Conservation (phyloP, 2,329 filamentous ascomycete species). For the Emmonsiellopsis sp. region DNA sequence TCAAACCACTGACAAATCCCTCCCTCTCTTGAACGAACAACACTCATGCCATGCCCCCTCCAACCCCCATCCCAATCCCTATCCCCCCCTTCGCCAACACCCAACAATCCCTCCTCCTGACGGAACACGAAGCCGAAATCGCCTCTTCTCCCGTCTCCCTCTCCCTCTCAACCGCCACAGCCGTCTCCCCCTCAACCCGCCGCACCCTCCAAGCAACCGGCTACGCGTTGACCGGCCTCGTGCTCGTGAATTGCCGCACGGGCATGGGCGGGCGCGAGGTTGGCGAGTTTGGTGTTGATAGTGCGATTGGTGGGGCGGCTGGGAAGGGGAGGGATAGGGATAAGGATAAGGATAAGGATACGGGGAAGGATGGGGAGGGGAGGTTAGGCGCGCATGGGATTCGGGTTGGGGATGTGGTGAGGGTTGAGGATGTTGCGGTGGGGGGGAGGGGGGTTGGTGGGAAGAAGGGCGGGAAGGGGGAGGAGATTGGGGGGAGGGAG, state of each 20-base stretch:
- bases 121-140: conserved; percentile 38
- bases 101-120: conserved; percentile 33
- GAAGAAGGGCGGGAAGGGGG: conserved; percentile 24
- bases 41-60: background rate
- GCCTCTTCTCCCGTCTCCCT: conserved; percentile 33
- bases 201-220: conserved; percentile 35
- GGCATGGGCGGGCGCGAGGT: conserved; percentile 88
- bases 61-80: conserved; percentile 17
- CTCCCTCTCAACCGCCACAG: conserved; percentile 24
- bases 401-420: conserved; percentile 39
- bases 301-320: conserved; percentile 43
- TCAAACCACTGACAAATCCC: background rate
- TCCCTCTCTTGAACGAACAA: background rate
- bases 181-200: conserved; percentile 33
- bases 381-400: conserved; percentile 38
- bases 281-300: conserved; percentile 65
- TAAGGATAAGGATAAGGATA: conserved; percentile 6
- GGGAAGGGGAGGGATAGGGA: background rate
- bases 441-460: conserved; percentile 5
- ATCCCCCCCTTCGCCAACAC: conserved; percentile 34
- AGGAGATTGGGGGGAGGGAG: conserved; percentile 23
- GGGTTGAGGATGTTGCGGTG: conserved; percentile 30
- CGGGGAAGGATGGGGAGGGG: conserved; percentile 19
- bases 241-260: conserved; percentile 67
- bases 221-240: conserved; percentile 43